A percentile compares a stretch with the other conserved stretches of the same genome.
Conservation (phyloP, 768 basidiomycete species). For the Lactarius indigo region DNA sequence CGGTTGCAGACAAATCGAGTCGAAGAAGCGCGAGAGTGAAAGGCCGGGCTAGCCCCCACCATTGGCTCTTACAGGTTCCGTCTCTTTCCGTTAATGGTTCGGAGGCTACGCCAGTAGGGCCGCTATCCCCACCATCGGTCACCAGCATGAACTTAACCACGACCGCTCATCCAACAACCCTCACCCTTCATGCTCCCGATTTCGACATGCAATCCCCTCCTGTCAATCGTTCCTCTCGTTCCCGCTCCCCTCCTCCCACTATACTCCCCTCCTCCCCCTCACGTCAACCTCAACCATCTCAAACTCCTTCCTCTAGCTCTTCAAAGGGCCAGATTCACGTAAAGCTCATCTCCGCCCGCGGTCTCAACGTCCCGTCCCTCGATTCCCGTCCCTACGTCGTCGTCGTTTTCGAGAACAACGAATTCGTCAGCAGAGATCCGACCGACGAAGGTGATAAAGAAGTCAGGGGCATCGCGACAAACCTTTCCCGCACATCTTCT, state of each 20-base stretch:
- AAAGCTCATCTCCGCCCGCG: slow-evolving; percentile 90
- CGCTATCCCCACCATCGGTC: slow-evolving; percentile 43
- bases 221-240: slow-evolving; percentile 34
- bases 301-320: slow-evolving; percentile 33
- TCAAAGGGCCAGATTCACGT: slow-evolving; percentile 83
- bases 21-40: slow-evolving; percentile 6
- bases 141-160: slow-evolving; percentile 43
- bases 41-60: slow-evolving; percentile 12
- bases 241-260: slow-evolving; percentile 13
- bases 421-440: slow-evolving; percentile 91
- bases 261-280: slow-evolving; percentile 11
- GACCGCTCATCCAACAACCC: slow-evolving; percentile 53
- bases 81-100: slow-evolving; percentile 25
- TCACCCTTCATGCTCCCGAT: slow-evolving; percentile 82
- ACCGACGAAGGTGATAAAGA: slow-evolving; percentile 84
- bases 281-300: slow-evolving; percentile 34
- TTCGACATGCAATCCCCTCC: slow-evolving; percentile 72
- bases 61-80: slow-evolving; percentile 21
- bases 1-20: background rate
- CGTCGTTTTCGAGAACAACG: slow-evolving; percentile 98
- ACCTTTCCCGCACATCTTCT: slow-evolving; percentile 53
- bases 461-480: slow-evolving; percentile 74
- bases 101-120: slow-evolving; percentile 42
- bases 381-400: slow-evolving; percentile 86
- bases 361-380: slow-evolving; percentile 66